These are phyloP conservation scores for Austroboletus niveus DNA, from an alignment of 1,284 basidiomycete genomes.

Conservation along the genomic window DNA sequence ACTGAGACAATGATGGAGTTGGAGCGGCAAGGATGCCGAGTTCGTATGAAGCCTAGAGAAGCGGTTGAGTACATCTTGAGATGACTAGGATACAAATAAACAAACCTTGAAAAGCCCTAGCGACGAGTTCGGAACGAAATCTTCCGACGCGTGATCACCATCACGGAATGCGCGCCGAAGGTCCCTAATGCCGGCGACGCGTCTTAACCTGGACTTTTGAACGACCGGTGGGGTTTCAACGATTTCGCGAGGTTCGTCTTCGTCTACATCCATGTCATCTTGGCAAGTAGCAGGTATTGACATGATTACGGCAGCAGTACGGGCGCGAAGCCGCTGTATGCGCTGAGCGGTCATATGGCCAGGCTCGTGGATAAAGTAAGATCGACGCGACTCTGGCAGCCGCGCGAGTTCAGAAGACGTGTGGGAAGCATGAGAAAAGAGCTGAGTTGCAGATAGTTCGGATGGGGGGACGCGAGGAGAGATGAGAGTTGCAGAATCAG, in stretches of 20 bases:
- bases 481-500: constrained; percentile 22
- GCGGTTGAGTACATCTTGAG: constrained; percentile 1
- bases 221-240: background rate
- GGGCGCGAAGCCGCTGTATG: constrained; percentile 24
- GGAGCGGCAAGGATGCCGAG: constrained; percentile 20
- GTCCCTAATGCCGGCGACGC: constrained; percentile 23
- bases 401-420: constrained; percentile 8
- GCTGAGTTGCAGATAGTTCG: background rate
- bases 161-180: constrained; percentile 26
- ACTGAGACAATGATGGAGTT: constrained; percentile 3
- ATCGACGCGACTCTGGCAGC: constrained; percentile 8
- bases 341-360: constrained; percentile 26
- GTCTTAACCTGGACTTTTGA: constrained; percentile 20
- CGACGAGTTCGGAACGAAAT: constrained; percentile 6
- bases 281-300: constrained; percentile 30
- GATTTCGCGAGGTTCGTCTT: constrained; percentile 1
- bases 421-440: constrained; percentile 5
- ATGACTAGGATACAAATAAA: background rate
- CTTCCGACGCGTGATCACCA: constrained; percentile 4
- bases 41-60: constrained; percentile 20
- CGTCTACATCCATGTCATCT: constrained; percentile 12
- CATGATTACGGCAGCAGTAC: constrained; percentile 26
- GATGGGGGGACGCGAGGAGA: constrained; percentile 15
- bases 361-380: constrained; percentile 18
- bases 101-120: constrained; percentile 23